phyloP scores from a whole-genome alignment of 768 basidiomycete species.

The Sistotremastrum suecicum region DNA sequence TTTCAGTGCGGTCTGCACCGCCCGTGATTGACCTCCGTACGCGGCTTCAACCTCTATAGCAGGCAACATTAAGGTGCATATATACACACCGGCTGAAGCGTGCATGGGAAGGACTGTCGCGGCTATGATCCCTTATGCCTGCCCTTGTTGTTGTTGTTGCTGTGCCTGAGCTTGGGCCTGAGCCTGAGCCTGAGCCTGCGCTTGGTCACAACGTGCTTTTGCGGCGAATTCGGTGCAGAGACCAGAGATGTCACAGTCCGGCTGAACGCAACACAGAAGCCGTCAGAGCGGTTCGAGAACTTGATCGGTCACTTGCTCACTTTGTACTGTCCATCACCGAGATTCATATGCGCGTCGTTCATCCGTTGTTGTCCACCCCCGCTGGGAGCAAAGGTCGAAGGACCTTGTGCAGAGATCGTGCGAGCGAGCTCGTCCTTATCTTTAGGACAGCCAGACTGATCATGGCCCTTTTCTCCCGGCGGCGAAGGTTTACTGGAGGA shows the following conservation, averaged over 20 bases:
- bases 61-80: too few species aligned
- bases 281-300: background rate
- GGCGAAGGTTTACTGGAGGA: slow-evolving; percentile 12
- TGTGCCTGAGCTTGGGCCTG: slow-evolving; percentile 30
- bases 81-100: too few species aligned
- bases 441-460: slow-evolving; percentile 28
- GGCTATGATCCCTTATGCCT: slow-evolving; percentile 6
- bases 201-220: slow-evolving; percentile 62
- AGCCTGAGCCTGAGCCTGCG: slow-evolving; percentile 8
- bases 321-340: slow-evolving; percentile 36
- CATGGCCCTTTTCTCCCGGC: slow-evolving; percentile 14
- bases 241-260: slow-evolving; percentile 70
- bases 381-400: slow-evolving; percentile 37
- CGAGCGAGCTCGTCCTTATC: slow-evolving; percentile 39
- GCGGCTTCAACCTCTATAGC: too few species aligned
- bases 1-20: too few species aligned
- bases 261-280: slow-evolving; percentile 6
- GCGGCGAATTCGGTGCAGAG: slow-evolving; percentile 66
- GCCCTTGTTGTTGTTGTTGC: slow-evolving; percentile 37
- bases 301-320: slow-evolving; percentile 4
- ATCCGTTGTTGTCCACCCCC: slow-evolving; percentile 1
- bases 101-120: too few species aligned
- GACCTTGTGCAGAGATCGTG: slow-evolving; percentile 38
- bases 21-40: too few species aligned
- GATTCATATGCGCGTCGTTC: slow-evolving; percentile 19